Base-by-base conservation (phyloP, 164 flowering plant genomes). In the Tetrastigma voinierianum region DNA sequence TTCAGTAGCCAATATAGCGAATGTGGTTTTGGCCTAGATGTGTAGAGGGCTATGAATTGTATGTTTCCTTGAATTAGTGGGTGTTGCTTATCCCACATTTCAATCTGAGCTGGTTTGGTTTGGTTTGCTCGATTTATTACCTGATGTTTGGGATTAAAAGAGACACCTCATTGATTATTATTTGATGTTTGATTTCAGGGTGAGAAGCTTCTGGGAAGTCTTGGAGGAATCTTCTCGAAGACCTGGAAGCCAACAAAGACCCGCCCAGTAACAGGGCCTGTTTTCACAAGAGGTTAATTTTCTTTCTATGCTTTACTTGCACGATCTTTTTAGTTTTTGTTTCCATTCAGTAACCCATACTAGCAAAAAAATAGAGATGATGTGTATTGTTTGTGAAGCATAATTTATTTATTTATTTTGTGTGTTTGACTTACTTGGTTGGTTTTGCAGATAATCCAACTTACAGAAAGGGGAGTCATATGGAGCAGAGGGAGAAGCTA, bases 241-340 rank as follows among this genome's bases (percentile, higher is more conserved):
- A 81, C 87, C 8, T 86, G 90, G 90, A 86, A 83, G 77, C 87
- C 88, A 51, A 84, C 81, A 78, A 86, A 83, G 77, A 75, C 72
- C 17, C 78, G 75, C 20, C 61, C 66, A 48, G 83, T 86, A 40
- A 58, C 56, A 3, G 90, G 90, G 53, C 90, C 90, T 57, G 61
- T 59, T 25, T 70, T 72, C 12, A 66, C 72, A 19, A 66, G 73
- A 79, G 87, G 90, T 86, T 46, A 43, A 19, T 69, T 59, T 62
- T 32, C 43, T 43, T 53, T 61, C 47, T 48, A 19, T 18, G 45
- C 23, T 16, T 44, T 7, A 18, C 13, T 62, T 9, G 10, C 21
- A 21, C 47, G 6, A 23, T 24, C 16, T 19, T 14, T 19, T 51
- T 51, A 9, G 11, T 23, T 10, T 25, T 24, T 51, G 40, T 32